Percentiles rank a stretch among this genome's conserved stretches.
phyloP scores from a whole-genome alignment of 2,329 filamentous ascomycete genomes.

The Podosphaera fusca region DNA sequence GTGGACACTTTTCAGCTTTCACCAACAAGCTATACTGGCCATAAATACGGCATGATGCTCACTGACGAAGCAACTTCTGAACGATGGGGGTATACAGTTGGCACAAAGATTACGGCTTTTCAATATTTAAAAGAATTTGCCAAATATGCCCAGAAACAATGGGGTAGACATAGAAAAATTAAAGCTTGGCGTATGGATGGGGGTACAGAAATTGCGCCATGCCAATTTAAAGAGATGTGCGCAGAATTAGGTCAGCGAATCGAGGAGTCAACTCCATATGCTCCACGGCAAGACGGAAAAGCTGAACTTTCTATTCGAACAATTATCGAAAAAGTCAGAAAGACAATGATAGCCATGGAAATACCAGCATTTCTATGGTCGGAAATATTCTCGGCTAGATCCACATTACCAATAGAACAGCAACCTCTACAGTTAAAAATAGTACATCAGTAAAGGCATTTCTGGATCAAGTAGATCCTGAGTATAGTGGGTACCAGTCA shows the following conservation, averaged over 20 bases:
- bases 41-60: background rate
- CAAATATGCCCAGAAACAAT: background rate
- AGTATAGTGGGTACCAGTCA: background rate
- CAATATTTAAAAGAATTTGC: background rate
- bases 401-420: background rate
- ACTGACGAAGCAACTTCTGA: background rate
- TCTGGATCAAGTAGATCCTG: background rate
- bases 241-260: constrained; percentile 1
- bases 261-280: background rate
- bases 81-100: background rate
- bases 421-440: background rate
- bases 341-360: background rate
- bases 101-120: background rate
- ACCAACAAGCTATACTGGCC: background rate
- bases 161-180: background rate
- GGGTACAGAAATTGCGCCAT: background rate
- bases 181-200: constrained; percentile 1
- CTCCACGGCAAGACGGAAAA: background rate
- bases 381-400: background rate
- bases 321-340: background rate
- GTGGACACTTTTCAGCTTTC: background rate
- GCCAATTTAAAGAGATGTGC: background rate
- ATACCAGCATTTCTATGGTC: background rate
- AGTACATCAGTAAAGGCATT: background rate
- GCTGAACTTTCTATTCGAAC: background rate